A percentile compares a stretch with the other conserved stretches of the same genome.
phyloP scores from a whole-genome alignment of 345 rosid genomes.

The Anastatica hierochuntica region DNA sequence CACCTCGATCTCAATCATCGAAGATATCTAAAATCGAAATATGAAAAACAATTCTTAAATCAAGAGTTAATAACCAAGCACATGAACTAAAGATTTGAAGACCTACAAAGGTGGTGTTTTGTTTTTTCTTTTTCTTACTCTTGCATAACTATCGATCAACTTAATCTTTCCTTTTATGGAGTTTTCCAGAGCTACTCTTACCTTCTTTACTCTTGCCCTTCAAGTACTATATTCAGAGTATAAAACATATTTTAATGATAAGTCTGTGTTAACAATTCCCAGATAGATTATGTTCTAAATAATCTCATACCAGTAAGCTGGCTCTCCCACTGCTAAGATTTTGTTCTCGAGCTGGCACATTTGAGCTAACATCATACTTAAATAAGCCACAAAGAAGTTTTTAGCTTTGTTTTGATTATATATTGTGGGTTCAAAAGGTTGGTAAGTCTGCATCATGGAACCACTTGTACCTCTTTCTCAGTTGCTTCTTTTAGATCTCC shows the following conservation, averaged over 20 bases:
- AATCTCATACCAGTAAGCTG: conserved; percentile 65
- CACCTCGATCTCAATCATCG: conserved; percentile 97
- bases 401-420: neutral
- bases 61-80: too few species aligned
- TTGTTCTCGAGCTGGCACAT: conserved; percentile 97
- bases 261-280: neutral
- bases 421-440: neutral
- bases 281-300: too few species aligned
- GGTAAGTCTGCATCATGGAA: neutral
- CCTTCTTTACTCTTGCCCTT: conserved; percentile 64
- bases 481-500: conserved; percentile 65
- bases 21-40: conserved; percentile 50
- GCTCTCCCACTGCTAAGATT: conserved; percentile 87
- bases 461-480: conserved; percentile 62
- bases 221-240: conserved; percentile 43
- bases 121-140: conserved; percentile 34
- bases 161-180: conserved; percentile 75
- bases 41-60: neutral
- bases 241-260: conserved; percentile 4
- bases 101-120: neutral
- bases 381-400: conserved; percentile 1
- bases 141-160: conserved; percentile 85
- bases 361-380: conserved; percentile 93
- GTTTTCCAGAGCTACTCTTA: conserved; percentile 65
- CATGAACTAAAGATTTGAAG: neutral